phyloP scores from a whole-genome alignment of 2,329 filamentous ascomycete species.

The Aureobasidium sp. region DNA sequence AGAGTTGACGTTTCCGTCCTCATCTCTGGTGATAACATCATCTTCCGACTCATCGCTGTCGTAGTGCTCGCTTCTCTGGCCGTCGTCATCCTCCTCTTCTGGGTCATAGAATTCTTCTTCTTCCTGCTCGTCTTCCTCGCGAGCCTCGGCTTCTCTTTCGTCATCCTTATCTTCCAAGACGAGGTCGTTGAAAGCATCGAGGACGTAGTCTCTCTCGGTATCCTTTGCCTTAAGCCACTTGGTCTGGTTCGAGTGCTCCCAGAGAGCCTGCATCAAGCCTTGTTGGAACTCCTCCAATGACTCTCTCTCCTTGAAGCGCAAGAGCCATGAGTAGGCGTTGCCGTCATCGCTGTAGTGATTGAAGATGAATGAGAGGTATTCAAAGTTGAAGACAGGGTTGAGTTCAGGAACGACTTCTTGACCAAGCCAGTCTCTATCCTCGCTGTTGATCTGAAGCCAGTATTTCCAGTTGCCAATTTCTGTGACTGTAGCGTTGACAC shows the following conservation, averaged over 20 bases:
- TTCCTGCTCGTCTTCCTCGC: constrained; percentile 48
- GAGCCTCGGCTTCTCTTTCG: constrained; percentile 46
- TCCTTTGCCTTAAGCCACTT: constrained; percentile 95
- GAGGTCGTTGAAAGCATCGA: constrained; percentile 91
- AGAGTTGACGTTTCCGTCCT: constrained; percentile 82
- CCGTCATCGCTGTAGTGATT: constrained; percentile 89
- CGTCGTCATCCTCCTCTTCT: constrained; percentile 57
- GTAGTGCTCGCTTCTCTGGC: constrained; percentile 64
- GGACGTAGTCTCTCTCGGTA: constrained; percentile 84
- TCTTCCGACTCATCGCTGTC: constrained; percentile 75
- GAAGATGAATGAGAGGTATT: constrained; percentile 98
- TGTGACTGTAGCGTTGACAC: constrained; percentile 70
- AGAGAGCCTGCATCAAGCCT: constrained; percentile 88
- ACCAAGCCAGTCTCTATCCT: constrained; percentile 76
- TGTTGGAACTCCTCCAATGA: constrained; percentile 84
- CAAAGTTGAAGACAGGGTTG: constrained; percentile 98
- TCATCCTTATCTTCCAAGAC: constrained; percentile 70
- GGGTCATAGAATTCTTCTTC: constrained; percentile 55
- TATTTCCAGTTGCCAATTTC: constrained; percentile 91
- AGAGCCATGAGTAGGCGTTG: constrained; percentile 88
- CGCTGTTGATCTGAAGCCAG: constrained; percentile 79
- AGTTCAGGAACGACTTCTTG: constrained; percentile 82
- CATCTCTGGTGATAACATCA: constrained; percentile 58
- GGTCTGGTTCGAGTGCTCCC: constrained; percentile 89
- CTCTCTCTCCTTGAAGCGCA: constrained; percentile 80